Evolutionary conservation across 108 stramenopile genomes (phyloP), one percentile per base, ranked within the genome.

Genomic region (Aurantiochytrium sp.): DNA sequence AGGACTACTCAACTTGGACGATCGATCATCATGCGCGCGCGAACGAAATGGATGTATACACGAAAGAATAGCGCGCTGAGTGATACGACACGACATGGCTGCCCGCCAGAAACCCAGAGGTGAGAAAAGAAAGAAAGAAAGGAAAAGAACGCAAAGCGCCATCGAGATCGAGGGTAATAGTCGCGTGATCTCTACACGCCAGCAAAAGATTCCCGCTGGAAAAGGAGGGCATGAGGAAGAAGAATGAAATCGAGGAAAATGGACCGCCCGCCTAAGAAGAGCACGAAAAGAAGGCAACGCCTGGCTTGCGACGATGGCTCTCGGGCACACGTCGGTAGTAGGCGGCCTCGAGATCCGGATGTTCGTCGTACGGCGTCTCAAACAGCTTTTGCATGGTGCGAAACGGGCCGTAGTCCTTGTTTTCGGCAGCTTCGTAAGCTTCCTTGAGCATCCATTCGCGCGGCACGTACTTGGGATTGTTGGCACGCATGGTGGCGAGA

Each of bases 391-490:
- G 45, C 19, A 83, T 21, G n/a, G 76, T 83, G 8, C 28, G 49
- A 0, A 83, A 2, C 12, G 51, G 76, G 19, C 28, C 28, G 76
- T 83, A 83, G 76, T 83, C 76, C n/a, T 53, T 53, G 45, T 53
- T 89, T 5, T 19, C 73, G 5, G 83, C 89, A 25, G 58, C 57
- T 12, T 73, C 72, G 55, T 87, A 89, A 18, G 60, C 59, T 25
- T 88, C 88, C 88, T 45, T 45, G n/a, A 88, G 59, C 88, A 88
- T 88, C 88, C 89, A 89, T 44, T 89, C 73, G 29, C 90, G 58
- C 14, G 89, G 87, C 44, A 91, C 87, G 60, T 89, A 91, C 44
- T 91, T 91, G 18, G 91, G 91, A 5, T 91, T 91, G 3, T 47
- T 44, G 25, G 28, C 47, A n/a, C 53, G 8, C 89, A 89, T 89